phyloP scores from a whole-genome alignment of 202 grass and related monocot species.

The Digitaria exilis region DNA sequence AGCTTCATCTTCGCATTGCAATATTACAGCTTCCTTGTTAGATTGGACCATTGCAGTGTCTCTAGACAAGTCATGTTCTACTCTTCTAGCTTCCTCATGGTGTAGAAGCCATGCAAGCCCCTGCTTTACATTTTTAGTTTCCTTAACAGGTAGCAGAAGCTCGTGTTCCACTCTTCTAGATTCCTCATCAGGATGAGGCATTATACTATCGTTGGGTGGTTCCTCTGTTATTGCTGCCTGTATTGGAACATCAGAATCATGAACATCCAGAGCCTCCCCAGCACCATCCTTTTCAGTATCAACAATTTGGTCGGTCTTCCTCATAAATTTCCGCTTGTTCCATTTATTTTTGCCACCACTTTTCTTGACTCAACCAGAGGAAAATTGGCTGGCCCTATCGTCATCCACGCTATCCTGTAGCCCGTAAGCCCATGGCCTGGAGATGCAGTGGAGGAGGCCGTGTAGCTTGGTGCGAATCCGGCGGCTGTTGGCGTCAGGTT shows the following conservation, averaged over 20 bases:
- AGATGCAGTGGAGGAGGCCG: not conserved
- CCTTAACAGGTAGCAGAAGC: not conserved
- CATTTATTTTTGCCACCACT: slow-evolving; percentile 69
- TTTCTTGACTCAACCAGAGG: slow-evolving; percentile 77
- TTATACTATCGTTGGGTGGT: not conserved
- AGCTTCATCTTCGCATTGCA: not conserved
- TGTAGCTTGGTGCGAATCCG: no score
- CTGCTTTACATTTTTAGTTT: not conserved
- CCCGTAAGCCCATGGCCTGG: not conserved
- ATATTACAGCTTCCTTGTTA: not conserved
- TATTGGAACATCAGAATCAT: no score
- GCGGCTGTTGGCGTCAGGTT: no score
- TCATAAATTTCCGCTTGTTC: slow-evolving; percentile 56
- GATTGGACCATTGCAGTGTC: slow-evolving; percentile 2
- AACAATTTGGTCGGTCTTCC: slow-evolving; percentile 36
- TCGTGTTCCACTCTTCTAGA: not conserved
- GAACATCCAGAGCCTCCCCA: slow-evolving; percentile 19
- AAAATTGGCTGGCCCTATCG: not conserved
- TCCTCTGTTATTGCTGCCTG: no score
- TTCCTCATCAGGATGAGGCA: not conserved
- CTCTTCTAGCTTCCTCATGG: not conserved
- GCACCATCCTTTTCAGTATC: slow-evolving; percentile 52
- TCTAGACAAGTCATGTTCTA: not conserved
- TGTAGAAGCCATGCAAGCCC: slow-evolving; percentile 7
- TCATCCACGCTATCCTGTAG: no score